These are phyloP conservation scores for Chlorella ohadii DNA, from an alignment of 139 green algal species.

Conservation along the genomic window DNA sequence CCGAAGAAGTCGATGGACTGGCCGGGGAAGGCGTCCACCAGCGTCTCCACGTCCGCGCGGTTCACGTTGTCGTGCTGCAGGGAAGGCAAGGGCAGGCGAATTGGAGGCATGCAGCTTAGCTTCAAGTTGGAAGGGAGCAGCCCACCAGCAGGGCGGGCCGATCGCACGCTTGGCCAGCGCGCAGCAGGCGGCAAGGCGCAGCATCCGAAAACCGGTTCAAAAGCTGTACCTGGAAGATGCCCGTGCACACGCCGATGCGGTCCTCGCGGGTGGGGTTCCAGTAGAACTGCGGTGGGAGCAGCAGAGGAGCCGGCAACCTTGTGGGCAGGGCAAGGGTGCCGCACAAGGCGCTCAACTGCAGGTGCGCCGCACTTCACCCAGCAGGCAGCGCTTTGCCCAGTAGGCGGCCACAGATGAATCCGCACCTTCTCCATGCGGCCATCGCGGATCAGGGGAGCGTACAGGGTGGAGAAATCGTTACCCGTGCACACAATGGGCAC, in stretches of 20 bases:
- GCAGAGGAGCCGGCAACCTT: background rate
- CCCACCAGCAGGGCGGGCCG: no score
- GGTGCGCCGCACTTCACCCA: no score
- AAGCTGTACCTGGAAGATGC: conserved; percentile 93
- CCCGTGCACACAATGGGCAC: conserved; percentile 97
- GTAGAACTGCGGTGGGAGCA: conserved; percentile 85
- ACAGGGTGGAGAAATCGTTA: conserved; percentile 99
- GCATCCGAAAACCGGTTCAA: no score
- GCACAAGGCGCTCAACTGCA: no score
- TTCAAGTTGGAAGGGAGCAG: no score
- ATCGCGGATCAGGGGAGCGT: conserved; percentile 98
- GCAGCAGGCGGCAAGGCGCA: no score
- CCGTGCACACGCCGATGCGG: conserved; percentile 95
- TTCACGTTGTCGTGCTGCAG: conserved; percentile 61
- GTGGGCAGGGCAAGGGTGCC: no score
- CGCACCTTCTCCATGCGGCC: conserved; percentile 97
- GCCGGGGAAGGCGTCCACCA: conserved; percentile 98
- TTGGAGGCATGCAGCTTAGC: no score
- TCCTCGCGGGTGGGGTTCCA: conserved; percentile 97
- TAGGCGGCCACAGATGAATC: no score
- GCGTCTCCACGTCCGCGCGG: conserved; percentile 72
- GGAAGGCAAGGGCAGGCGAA: no score
- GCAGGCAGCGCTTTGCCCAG: no score
- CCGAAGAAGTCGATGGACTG: conserved; percentile 99
- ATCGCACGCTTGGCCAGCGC: no score